These are phyloP conservation scores for Immersiporthe knoxdaviesiana DNA, from an alignment of 2,329 filamentous ascomycete species.

Conservation along the genomic window DNA sequence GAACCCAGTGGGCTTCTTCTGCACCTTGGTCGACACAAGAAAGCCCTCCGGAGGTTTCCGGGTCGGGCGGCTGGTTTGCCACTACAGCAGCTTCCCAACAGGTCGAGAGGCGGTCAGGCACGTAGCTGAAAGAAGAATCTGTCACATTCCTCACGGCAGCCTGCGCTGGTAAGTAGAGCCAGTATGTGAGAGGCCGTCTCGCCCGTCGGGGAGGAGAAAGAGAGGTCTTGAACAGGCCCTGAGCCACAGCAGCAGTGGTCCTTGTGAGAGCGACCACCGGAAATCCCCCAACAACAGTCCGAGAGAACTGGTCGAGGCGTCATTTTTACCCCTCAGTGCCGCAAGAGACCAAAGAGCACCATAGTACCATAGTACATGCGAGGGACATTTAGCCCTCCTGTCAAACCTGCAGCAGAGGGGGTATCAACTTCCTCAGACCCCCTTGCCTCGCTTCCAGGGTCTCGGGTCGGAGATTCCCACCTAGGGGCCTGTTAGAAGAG, in stretches of 20 bases:
- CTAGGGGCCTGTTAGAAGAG: neutral
- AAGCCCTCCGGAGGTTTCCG: neutral
- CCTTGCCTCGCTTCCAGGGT: slow-evolving; percentile 15
- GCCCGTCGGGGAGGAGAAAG: neutral
- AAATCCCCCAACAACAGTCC: neutral
- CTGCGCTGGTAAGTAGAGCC: neutral
- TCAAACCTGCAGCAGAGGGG: slow-evolving; percentile 7
- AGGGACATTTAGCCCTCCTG: neutral
- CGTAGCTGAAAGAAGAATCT: neutral
- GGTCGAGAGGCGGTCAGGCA: neutral
- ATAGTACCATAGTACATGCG: no score
- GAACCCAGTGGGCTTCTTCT: neutral
- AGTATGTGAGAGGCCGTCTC: neutral
- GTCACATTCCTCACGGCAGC: neutral
- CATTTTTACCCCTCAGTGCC: neutral
- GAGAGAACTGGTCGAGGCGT: neutral
- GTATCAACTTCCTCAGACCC: slow-evolving; percentile 19
- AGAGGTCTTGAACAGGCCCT: neutral
- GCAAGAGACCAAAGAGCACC: neutral
- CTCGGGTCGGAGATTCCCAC: slow-evolving; percentile 15
- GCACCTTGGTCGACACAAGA: neutral
- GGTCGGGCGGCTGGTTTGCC: neutral
- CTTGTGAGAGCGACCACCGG: neutral
- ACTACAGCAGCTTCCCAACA: neutral
- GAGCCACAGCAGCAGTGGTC: neutral